Base-by-base conservation (phyloP, 345 rosid genomes). In the Carallia pectinifolia region DNA sequence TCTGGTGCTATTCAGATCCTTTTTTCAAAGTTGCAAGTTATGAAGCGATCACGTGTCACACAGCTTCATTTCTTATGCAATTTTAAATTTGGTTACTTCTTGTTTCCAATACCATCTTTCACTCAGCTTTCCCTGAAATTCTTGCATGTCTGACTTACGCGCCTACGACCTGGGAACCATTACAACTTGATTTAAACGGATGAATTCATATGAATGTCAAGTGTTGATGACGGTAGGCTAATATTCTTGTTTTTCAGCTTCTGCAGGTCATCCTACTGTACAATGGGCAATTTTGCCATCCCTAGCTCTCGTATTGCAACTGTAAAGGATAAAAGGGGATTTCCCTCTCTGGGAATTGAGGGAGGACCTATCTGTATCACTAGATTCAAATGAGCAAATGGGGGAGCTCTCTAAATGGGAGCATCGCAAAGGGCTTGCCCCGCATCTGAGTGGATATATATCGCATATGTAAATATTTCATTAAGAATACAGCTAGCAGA, bases 401-500 rank as follows among this genome's bases (percentile, higher is more conserved):
- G 83, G 74, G 73, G 72, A 73, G 83, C 69, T 78, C 50, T 77
- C 59, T 71, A 68, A 53, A 80, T 66, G 72, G 64, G 87, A 68
- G 86, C 70, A 53, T 48, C 52, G 66, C 74, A 62, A 74, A 77
- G 56, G 65, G 76, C 19, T 34, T 48, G 75, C 87, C 70, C 70
- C 71, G 33, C 71, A 64, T 73, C 72, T 23, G 74, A 62, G 72
- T 81, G 79, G 81, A 77, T 76, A 77, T 70, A 79, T 64, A 69
- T 76, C 69, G 75, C 78, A 71, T 59, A 53, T 76, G 86, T 70
- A 68, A 78, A 84, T 86, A 84, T 78, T 60, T 74, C 47, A 79
- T 75, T 74, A 79, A 47, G 73, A 72, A 27, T 72, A n/a, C 60
- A 72, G 76, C 69, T 50, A 67, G 76, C 79, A 58, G 65, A 81